Base-by-base conservation (phyloP, 768 basidiomycete species). In the Rhodotorula paludigena region DNA sequence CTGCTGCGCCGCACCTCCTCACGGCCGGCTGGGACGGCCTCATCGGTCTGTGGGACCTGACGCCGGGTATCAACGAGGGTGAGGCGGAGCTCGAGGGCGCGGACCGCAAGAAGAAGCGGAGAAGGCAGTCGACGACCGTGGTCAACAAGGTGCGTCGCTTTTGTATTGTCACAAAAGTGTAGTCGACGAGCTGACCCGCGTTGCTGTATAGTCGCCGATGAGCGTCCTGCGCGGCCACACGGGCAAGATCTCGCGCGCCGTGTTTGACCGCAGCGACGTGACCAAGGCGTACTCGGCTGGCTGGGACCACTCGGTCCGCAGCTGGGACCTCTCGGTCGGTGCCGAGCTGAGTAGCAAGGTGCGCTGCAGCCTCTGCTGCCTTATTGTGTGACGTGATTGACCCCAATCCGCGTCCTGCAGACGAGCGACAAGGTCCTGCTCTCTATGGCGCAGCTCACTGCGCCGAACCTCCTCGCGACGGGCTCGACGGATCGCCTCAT, bases 21-120 rank as follows among this genome's bases (percentile, higher is more conserved):
- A 92, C 91, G 0, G 83, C 88, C 0, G 89, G 89, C 0, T 93
- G 92, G 91, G 93, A 99, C 74, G 82, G 84, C 15, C 81, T 92
- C 23, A 82, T 98, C 63, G 90, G 91, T 5, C 73, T 92, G 9
- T 98, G 87, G 87, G 85, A 87, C 67, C 87, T 90, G 0, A 73
- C 79, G 5, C 88, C 92, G 74, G 87, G 93, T 71, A 82, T 89
- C 0, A 74, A 79, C 0, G 77, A 80, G 30, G 83, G 83, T n/a
- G 77, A 75, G 7, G 68, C 44, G 77, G 81, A 63, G 9, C 80
- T 81, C n/a, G 78, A 80, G 12, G 76, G 75, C 15, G 75, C 58
- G 68, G 77, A 52, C 81, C 44, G 82, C n/a, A 80, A 82, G 60
- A 89, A 88, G 77, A 86, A 91, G 76, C 81, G 88, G 51, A 79